Evolutionary conservation across 345 rosid genomes (phyloP), one percentile per base, ranked within the genome.

Genomic region (Heritiera fomes): DNA sequence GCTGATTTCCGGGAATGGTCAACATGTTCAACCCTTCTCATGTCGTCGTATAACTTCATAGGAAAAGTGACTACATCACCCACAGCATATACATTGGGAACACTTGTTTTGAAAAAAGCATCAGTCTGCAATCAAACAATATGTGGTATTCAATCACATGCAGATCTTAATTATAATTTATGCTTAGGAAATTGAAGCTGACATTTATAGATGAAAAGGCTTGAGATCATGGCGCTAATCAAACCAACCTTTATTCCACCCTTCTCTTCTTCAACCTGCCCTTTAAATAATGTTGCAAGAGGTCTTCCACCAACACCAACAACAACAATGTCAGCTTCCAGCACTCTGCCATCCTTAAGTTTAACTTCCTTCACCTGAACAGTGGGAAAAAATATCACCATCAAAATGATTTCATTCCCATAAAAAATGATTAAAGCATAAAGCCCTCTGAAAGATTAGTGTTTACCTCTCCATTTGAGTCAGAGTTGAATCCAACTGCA

Each of bases 1-100:
- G 99, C 99, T n/a, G 99, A 94, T 87, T 94, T 93, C 71, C 99
- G 98, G 56, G 99, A 89, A 85, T 96, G 99, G 76, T 96, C 99
- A 73, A 96, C 99, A 77, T 94, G 99, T 76, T 96, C 99, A 64
- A 96, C 98, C 80, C 99, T 92, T 83, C 99, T 89, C 32, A 89
- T 65, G 10, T 96, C 99, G 46, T 84, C 82, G 53, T 90, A 96
- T 85, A 92, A 73, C 88, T 96, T 94, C 90, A 94, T 1, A 0
- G 97, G 97, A 86, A 94, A 96, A 32, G 93, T 90, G 73, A 93
- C 97, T 62, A 92, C 95, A 84, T 96, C 99, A 11, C 98, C 99
- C 46, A 96, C 92, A 55, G 99, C 99, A 80, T 91, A 96, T 66
- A 94, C 99, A 87, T 88, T 89, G 18, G 97, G 85, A 78, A 88